Percentiles rank a stretch among this genome's conserved stretches.
Evolutionary conservation across 208 protist species (phyloP).

Genomic region (Strigomonas culicis): DNA sequence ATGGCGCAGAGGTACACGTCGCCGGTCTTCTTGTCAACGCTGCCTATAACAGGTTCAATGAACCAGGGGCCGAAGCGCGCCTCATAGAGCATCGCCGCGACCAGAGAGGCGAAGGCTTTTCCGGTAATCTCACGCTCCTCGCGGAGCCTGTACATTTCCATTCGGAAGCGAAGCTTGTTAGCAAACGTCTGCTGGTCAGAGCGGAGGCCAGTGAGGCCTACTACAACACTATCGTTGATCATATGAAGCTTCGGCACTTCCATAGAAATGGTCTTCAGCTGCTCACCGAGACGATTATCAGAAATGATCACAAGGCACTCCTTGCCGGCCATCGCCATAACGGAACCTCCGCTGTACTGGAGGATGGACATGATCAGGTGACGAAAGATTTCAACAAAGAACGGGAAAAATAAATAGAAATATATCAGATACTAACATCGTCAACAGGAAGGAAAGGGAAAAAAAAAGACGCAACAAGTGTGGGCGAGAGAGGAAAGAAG

Average conservation of each 20-base stretch:
- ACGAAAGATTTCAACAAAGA: conserved; percentile 6
- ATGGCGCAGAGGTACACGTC: conserved; percentile 95
- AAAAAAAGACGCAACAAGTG: not conserved
- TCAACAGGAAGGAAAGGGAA: not conserved
- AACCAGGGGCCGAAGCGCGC: conserved; percentile 98
- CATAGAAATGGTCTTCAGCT: conserved; percentile 95
- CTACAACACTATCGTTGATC: conserved; percentile 93
- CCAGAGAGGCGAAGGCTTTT: conserved; percentile 77
- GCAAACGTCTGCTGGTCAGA: conserved; percentile 97
- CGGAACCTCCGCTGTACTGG: conserved; percentile 96
- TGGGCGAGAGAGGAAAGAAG: conserved; percentile 1
- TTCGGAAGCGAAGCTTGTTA: conserved; percentile 84
- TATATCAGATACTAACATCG: conserved; percentile 6
- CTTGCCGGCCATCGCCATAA: conserved; percentile 98
- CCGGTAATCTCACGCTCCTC: conserved; percentile 89
- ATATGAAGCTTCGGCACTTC: conserved; percentile 96
- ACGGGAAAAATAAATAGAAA: conserved; percentile 13
- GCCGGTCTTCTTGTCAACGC: conserved; percentile 91
- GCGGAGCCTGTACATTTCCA: conserved; percentile 88
- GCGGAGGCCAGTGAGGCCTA: conserved; percentile 96
- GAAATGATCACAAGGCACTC: conserved; percentile 98
- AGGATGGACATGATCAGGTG: conserved; percentile 84
- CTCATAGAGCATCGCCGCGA: conserved; percentile 90
- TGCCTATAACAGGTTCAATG: conserved; percentile 97
- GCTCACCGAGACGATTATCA: conserved; percentile 95